Evolutionary conservation across 495 filamentous ascomycete species (phyloP).

Genomic region (Aspergillus cavernicola): DNA sequence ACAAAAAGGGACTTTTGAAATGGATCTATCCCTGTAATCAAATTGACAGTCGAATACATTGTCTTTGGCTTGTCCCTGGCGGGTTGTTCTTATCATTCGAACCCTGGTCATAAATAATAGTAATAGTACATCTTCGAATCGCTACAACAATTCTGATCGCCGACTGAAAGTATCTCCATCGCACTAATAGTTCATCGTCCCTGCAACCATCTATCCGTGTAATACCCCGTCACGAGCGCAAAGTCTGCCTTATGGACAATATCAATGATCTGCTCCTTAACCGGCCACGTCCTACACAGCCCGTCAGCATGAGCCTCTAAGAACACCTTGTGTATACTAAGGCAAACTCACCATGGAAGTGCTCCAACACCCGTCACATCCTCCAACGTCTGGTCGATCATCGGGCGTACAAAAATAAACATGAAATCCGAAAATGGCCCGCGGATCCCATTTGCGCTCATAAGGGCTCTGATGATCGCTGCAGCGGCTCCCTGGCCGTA

Average conservation of each 20-base stretch:
- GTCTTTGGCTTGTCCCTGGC: too few relatives aligned
- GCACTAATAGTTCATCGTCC: too few relatives aligned
- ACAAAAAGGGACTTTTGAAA: too few relatives aligned
- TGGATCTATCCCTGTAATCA: too few relatives aligned
- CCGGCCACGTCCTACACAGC: slow-evolving; percentile 2
- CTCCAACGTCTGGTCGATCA: slow-evolving; percentile 5
- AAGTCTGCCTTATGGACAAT: slow-evolving; percentile 1
- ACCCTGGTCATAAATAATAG: too few relatives aligned
- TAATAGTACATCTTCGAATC: too few relatives aligned
- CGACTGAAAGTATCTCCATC: too few relatives aligned
- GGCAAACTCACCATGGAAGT: too few relatives aligned
- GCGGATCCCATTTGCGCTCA: background rate
- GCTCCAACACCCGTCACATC: slow-evolving; percentile 1
- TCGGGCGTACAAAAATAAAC: background rate
- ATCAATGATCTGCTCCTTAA: slow-evolving; percentile 3
- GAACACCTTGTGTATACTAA: background rate
- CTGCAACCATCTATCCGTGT: slow-evolving; percentile 4
- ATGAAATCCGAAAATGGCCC: slow-evolving; percentile 7
- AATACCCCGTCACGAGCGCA: slow-evolving; percentile 1
- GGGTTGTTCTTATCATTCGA: too few relatives aligned
- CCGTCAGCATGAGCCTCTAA: background rate
- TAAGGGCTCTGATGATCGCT: background rate
- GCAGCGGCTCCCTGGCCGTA: slow-evolving; percentile 6
- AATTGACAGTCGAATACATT: too few relatives aligned
- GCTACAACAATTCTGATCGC: too few relatives aligned